These are phyloP conservation scores for Theileria orientalis DNA, from an alignment of 169 alveolate genomes.

Conservation along the genomic window DNA sequence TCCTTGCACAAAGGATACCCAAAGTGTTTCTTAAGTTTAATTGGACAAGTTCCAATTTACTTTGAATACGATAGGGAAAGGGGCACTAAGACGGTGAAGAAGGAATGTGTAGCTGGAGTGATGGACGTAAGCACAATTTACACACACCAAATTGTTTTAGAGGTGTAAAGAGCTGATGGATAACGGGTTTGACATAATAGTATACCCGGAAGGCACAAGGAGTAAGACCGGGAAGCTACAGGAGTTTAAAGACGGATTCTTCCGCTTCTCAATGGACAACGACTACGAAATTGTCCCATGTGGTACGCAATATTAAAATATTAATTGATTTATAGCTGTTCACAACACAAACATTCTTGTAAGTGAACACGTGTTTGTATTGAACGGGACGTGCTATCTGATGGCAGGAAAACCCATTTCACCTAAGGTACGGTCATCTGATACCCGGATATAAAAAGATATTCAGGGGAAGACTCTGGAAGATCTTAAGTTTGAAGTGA, in stretches of 20 bases:
- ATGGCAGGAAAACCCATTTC: slow-evolving; percentile 51
- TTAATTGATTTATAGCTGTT: slow-evolving; percentile 17
- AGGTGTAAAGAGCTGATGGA: slow-evolving; percentile 28
- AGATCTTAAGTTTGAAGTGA: slow-evolving; percentile 30
- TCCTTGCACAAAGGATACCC: slow-evolving; percentile 45
- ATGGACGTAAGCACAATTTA: slow-evolving; percentile 22
- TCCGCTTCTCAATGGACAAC: slow-evolving; percentile 82
- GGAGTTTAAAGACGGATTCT: slow-evolving; percentile 85
- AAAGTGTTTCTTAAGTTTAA: background rate
- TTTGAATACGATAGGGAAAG: slow-evolving; percentile 49
- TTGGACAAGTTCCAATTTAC: slow-evolving; percentile 33
- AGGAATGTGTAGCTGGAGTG: slow-evolving; percentile 28
- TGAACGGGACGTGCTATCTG: slow-evolving; percentile 20
- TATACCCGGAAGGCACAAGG: slow-evolving; percentile 87
- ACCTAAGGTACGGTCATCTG: slow-evolving; percentile 19
- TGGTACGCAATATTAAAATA: slow-evolving; percentile 38
- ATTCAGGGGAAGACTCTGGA: slow-evolving; percentile 54
- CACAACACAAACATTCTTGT: slow-evolving; percentile 32
- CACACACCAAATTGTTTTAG: background rate
- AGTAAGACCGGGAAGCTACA: slow-evolving; percentile 78
- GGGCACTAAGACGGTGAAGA: slow-evolving; percentile 24
- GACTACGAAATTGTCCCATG: slow-evolving; percentile 81
- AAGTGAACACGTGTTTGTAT: background rate
- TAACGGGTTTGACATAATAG: slow-evolving; percentile 56
- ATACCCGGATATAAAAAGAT: background rate